phyloP scores from a whole-genome alignment of 257 asterid genomes.

The Scutellaria barbata region DNA sequence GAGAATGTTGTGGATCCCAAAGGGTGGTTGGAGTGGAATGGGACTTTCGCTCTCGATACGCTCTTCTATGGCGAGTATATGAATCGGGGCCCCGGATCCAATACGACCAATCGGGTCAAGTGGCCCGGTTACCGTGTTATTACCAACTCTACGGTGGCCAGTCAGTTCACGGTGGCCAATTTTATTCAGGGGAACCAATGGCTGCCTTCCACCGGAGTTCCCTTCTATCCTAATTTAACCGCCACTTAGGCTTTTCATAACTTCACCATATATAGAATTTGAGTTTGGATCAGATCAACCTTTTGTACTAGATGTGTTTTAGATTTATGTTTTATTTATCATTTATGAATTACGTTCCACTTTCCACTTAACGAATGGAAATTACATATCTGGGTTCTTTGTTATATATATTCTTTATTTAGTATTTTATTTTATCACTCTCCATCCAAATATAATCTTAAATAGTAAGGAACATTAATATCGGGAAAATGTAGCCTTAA shows the following conservation, averaged over 20 bases:
- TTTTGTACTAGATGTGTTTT: too few relatives aligned
- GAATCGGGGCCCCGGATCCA: slow-evolving; percentile 93
- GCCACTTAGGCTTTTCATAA: slow-evolving; percentile 17
- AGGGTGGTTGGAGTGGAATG: slow-evolving; percentile 86
- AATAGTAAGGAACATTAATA: too few relatives aligned
- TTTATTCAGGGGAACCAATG: slow-evolving; percentile 75
- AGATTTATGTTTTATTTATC: too few relatives aligned
- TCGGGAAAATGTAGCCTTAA: too few relatives aligned
- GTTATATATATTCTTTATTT: too few relatives aligned
- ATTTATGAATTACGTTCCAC: background rate
- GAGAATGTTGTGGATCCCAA: slow-evolving; percentile 64
- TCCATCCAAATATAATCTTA: too few relatives aligned
- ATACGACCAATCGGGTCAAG: slow-evolving; percentile 66
- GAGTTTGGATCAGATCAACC: too few relatives aligned
- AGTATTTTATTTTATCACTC: too few relatives aligned
- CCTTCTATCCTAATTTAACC: slow-evolving; percentile 73
- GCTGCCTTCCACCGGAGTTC: slow-evolving; percentile 59
- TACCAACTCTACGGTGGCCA: slow-evolving; percentile 60
- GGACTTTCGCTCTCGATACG: slow-evolving; percentile 60
- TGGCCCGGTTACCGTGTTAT: slow-evolving; percentile 90
- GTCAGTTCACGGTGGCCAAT: slow-evolving; percentile 67
- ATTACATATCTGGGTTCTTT: too few relatives aligned
- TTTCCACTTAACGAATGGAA: background rate
- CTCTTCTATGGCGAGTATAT: slow-evolving; percentile 79
- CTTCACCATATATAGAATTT: too few relatives aligned